Evolutionary conservation across 1,284 basidiomycete genomes (phyloP).

Genomic region (Trametes pubescens): DNA sequence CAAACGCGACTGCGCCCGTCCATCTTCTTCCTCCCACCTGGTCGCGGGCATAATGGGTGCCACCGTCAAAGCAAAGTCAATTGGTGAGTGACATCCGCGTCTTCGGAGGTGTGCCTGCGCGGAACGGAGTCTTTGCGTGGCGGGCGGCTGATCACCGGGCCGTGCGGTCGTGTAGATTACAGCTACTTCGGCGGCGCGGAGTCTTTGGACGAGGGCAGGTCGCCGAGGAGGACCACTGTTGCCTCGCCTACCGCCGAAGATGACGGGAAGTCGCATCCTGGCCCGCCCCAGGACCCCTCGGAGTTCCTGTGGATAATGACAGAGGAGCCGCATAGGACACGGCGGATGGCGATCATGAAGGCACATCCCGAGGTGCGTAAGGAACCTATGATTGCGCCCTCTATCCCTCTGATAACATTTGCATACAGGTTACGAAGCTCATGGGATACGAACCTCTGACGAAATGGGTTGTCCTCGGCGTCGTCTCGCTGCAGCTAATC

Average conservation of each 20-base stretch:
- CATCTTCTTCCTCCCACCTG: neutral
- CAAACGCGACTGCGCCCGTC: conserved; percentile 1
- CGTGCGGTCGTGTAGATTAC: conserved; percentile 56
- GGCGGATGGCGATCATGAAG: conserved; percentile 91
- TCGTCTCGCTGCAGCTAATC: conserved; percentile 81
- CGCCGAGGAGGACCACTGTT: conserved; percentile 67
- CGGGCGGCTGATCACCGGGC: conserved; percentile 13
- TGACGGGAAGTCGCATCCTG: conserved; percentile 52
- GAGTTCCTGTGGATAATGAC: conserved; percentile 97
- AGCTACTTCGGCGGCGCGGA: conserved; percentile 85
- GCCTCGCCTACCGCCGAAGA: conserved; percentile 48
- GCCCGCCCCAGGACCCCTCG: conserved; percentile 71
- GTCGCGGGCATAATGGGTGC: conserved; percentile 13
- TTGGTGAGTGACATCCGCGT: conserved; percentile 8
- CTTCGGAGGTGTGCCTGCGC: neutral
- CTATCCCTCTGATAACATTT: neutral
- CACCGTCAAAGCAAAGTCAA: conserved; percentile 7
- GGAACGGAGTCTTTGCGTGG: neutral
- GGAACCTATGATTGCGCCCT: neutral
- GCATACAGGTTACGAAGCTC: conserved; percentile 81
- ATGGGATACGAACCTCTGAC: conserved; percentile 96
- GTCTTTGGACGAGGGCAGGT: conserved; percentile 65
- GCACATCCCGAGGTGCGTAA: conserved; percentile 87
- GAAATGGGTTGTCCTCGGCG: conserved; percentile 84
- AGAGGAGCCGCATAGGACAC: conserved; percentile 93